Base-by-base conservation (phyloP, 2,329 filamentous ascomycete species). In the Stagonosporopsis chrysanthemi region DNA sequence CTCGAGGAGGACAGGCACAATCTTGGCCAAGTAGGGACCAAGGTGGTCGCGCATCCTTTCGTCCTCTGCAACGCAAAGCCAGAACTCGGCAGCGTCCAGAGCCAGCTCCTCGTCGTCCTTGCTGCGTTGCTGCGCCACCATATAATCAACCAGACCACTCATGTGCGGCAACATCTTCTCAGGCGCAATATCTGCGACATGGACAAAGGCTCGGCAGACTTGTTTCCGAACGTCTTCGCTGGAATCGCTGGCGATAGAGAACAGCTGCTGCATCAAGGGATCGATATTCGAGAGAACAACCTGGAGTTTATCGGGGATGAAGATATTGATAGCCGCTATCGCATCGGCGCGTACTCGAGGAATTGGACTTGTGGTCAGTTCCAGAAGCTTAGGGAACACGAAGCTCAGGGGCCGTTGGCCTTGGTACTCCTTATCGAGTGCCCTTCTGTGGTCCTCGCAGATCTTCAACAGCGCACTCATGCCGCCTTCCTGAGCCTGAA, bases 31-130 rank as follows among this genome's bases (percentile, higher is more conserved):
- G 72, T 91, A 91, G 0, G 92, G 92, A 8, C 84, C 87, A 42
- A 99, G 81, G 0, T 87, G 84, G 64, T 87, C 84, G 80, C 91
- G 92, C 50, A 98, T 80, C 57, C 89, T 86, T 39, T 90, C 86
- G 72, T 97, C 91, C 74, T 97, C 95, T 58, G 92, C 93, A 19
- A 96, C 88, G 36, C 92, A 92, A 41, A 99, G 86, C 92, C 96
- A 99, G 73, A 99, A 99, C 76, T 99, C 95, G 5, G 95, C 92
- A 8, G 95, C 95, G 74, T 99, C 95, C 64, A 96, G 88, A 35
- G 94, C 92, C 56, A 99, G 82, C 39, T 98, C 92, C 52, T 93
- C 89, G 64, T 98, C 93, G 24, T 93, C 88, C 23, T 80, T 78
- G 62, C 88, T 89, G 75, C 89, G 87, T 76, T 99, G 95, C 75